Percentiles rank a stretch among this genome's conserved stretches.
Conservation (phyloP, 1,284 basidiomycete genomes). For the Uromyces viciae-fabae region DNA sequence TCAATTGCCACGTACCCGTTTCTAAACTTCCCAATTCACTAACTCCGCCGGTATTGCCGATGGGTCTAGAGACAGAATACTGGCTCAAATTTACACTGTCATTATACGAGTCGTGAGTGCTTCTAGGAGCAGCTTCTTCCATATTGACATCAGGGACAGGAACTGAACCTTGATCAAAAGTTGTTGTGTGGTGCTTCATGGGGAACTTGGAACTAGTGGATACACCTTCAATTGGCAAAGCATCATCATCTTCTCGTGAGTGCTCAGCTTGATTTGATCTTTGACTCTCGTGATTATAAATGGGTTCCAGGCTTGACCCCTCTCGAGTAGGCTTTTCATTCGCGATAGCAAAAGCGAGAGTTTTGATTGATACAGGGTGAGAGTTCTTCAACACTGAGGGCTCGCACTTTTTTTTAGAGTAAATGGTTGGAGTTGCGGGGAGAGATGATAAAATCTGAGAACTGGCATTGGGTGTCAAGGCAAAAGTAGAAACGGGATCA, state of each 20-base stretch:
- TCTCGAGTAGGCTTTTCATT: too few relatives aligned
- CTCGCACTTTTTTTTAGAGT: neutral
- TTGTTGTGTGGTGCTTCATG: neutral
- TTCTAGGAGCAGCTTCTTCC: neutral
- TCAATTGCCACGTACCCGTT: too few relatives aligned
- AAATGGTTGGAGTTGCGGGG: neutral
- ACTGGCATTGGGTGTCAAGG: neutral
- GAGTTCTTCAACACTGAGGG: neutral
- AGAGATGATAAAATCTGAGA: neutral
- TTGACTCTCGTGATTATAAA: neutral
- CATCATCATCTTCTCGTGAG: neutral
- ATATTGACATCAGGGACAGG: neutral
- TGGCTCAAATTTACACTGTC: too few relatives aligned
- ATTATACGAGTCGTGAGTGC: neutral
- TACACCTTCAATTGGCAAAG: neutral
- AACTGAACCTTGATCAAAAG: neutral
- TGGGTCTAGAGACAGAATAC: conserved; percentile 11
- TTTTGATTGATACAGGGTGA: too few relatives aligned
- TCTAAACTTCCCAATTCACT: conserved; percentile 29
- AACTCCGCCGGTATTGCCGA: conserved; percentile 29
- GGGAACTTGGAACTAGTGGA: neutral
- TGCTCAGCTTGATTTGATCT: neutral
- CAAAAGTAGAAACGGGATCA: too few relatives aligned
- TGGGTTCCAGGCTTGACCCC: conserved; percentile 2
- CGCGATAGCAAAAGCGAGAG: too few relatives aligned